phyloP scores from a whole-genome alignment of 2,329 filamentous ascomycete species.

The Gliomastix tumulicola region DNA sequence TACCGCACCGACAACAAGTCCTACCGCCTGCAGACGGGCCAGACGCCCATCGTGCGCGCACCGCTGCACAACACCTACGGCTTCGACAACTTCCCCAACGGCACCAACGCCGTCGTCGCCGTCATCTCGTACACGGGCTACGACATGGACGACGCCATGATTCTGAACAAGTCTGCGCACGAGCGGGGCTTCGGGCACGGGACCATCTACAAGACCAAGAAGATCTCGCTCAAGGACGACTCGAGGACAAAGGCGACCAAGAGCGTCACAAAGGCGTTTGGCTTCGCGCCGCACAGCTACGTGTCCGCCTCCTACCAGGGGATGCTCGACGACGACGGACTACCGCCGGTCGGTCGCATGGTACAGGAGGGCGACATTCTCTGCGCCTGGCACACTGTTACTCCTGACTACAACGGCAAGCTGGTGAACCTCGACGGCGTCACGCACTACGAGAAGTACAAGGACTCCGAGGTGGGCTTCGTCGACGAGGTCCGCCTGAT shows the following conservation, averaged over 20 bases:
- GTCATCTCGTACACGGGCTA: slow-evolving; percentile 99
- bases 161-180: slow-evolving; percentile 94
- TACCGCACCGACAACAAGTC: slow-evolving; percentile 96
- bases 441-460: slow-evolving; percentile 90
- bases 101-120: slow-evolving; percentile 89
- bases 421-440: slow-evolving; percentile 80
- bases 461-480: slow-evolving; percentile 80
- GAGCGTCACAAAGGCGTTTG: slow-evolving; percentile 76
- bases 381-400: slow-evolving; percentile 84
- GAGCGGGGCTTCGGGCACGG: slow-evolving; percentile 94
- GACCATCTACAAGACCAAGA: slow-evolving; percentile 96
- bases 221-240: slow-evolving; percentile 79
- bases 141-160: slow-evolving; percentile 99
- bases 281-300: slow-evolving; percentile 74
- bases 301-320: slow-evolving; percentile 64
- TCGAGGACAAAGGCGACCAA: slow-evolving; percentile 58
- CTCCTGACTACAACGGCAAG: slow-evolving; percentile 68
- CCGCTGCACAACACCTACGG: slow-evolving; percentile 95
- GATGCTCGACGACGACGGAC: slow-evolving; percentile 78
- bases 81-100: slow-evolving; percentile 96
- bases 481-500: slow-evolving; percentile 91
- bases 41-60: slow-evolving; percentile 87
- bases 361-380: slow-evolving; percentile 77
- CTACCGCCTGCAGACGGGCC: slow-evolving; percentile 89
- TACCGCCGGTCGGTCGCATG: slow-evolving; percentile 73